phyloP scores from a whole-genome alignment of 306 rosid species.

The Begonia loranthoides region DNA sequence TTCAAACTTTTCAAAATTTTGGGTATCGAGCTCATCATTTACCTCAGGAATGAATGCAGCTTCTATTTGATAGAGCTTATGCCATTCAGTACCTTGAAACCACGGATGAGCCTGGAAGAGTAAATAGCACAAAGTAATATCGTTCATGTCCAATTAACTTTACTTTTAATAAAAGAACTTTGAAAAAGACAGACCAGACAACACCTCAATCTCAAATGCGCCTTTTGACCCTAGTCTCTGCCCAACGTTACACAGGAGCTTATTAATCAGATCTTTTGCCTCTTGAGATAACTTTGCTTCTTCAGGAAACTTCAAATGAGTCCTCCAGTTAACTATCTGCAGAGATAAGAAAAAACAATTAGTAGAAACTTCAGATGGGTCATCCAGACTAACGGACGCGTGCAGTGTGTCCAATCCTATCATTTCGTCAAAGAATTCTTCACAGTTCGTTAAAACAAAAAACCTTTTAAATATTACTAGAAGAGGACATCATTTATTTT shows the following conservation, averaged over 20 bases:
- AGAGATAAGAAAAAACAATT: constrained; percentile 1
- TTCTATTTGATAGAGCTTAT: constrained; percentile 76
- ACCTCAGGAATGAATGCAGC: constrained; percentile 98
- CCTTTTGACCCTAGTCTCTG: constrained; percentile 86
- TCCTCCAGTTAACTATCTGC: constrained; percentile 94
- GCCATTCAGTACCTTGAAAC: constrained; percentile 71
- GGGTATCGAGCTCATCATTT: constrained; percentile 92
- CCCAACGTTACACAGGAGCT: constrained; percentile 74
- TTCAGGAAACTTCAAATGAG: constrained; percentile 94
- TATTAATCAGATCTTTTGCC: constrained; percentile 77
- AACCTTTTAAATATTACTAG: too few species aligned
- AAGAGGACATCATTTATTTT: too few species aligned
- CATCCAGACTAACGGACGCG: neutral
- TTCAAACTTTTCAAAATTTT: constrained; percentile 92
- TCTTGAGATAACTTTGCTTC: constrained; percentile 72
- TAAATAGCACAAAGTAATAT: constrained; percentile 29
- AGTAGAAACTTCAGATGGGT: neutral
- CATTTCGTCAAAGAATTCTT: too few species aligned
- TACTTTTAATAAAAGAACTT: constrained; percentile 27
- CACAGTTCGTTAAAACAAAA: neutral
- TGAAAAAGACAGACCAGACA: constrained; percentile 55
- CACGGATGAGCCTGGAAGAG: constrained; percentile 61
- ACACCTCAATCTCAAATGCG: constrained; percentile 88
- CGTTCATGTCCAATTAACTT: constrained; percentile 13
- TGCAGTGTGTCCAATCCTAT: too few species aligned